Base-by-base conservation (phyloP, 108 stramenopile species). In the Skeletonema marinoi region DNA sequence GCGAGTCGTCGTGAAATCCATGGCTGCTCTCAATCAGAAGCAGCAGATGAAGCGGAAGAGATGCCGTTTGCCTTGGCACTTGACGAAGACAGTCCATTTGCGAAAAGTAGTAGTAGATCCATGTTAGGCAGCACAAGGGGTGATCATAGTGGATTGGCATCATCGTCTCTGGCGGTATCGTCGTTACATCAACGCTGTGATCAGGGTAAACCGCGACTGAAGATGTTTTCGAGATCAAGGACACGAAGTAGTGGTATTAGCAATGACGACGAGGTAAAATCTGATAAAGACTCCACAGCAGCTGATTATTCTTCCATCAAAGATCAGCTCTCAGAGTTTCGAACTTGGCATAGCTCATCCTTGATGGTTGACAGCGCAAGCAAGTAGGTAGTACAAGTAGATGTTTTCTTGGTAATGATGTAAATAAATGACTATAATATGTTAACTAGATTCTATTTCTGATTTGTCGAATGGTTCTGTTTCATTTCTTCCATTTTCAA, bases 111-210 rank as follows among this genome's bases (percentile, higher is more conserved):
- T 44, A 73, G 75, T 30, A 75, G 71, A 62, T 82, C 81, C 0
- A 70, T 76, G 50, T 75, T 48, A 66, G 74, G 74, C 6, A 78
- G 82, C 44, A 64, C 56, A 9, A 71, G 51, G 68, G 63, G 63
- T 17, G 63, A 64, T 35, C 44, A 46, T n/a, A 46, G 44, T 46
- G 44, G 44, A 14, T 60, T 70, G 75, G 69, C 69, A 71, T 75
- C 39, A 11, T 78, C 78, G 8, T 75, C 78, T 7, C 56, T 83
- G 8, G 78, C 78, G 16, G 82, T 79, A 2, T 75, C 78, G 1
- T 79, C 82, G 6, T 33, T 83, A 29, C 78, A 79, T 35, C 82
- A 83, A 42, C 66, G 78, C 7, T 83, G 82, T 58, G 78, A 73
- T 7, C 78, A 79, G 17, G 74, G 78, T 7, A 83, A 76, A 19